phyloP scores from a whole-genome alignment of 805 yeast genomes.

The Yarrowia porcina region DNA sequence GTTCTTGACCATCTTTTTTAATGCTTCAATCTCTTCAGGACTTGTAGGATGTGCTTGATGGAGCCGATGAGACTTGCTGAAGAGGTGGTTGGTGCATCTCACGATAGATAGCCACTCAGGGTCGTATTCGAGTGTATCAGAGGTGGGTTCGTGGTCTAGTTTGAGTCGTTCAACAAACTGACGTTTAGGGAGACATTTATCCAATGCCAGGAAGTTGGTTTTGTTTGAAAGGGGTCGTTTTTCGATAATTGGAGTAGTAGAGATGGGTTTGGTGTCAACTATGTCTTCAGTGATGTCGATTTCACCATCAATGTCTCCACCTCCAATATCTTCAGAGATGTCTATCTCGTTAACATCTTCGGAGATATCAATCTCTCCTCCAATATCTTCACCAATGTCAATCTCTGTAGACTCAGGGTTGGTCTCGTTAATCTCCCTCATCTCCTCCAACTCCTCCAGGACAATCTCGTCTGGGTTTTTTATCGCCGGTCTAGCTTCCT shows the following conservation, averaged over 20 bases:
- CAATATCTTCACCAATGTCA: no score
- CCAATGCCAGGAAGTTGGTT: constrained; percentile 64
- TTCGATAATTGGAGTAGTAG: background rate
- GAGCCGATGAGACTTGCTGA: constrained; percentile 25
- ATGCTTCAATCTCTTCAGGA: background rate
- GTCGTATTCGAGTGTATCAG: constrained; percentile 34
- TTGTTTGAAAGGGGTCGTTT: constrained; percentile 38
- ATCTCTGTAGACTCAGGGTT: background rate
- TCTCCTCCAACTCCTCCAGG: constrained; percentile 28
- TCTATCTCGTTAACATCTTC: background rate
- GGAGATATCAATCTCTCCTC: background rate
- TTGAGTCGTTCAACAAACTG: constrained; percentile 53
- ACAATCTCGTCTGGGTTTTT: constrained; percentile 32
- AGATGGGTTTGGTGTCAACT: background rate
- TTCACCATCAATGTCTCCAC: background rate
- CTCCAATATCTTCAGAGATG: background rate
- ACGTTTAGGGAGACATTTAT: constrained; percentile 73
- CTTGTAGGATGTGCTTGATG: background rate
- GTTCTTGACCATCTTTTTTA: constrained; percentile 27
- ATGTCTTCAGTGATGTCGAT: background rate
- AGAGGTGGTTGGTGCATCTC: constrained; percentile 32
- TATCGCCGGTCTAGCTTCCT: background rate
- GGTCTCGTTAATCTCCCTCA: no score
- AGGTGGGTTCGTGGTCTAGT: constrained; percentile 33
- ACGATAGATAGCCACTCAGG: constrained; percentile 42